Conservation (phyloP, 2,329 filamentous ascomycete species). For the Colletotrichum siamense region DNA sequence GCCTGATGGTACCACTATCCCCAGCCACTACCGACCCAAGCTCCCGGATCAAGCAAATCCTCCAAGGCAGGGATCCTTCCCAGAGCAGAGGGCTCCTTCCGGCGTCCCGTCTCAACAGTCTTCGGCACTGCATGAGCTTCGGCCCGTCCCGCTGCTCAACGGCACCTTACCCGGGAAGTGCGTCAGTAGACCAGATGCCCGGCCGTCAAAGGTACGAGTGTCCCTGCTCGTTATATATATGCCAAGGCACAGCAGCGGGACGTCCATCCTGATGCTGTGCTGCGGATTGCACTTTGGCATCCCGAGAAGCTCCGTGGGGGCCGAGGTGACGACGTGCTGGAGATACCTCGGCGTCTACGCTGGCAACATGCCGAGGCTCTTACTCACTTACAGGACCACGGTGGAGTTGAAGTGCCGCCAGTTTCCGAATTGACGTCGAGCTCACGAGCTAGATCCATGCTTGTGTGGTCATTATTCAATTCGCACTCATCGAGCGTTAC, state of each 20-base stretch:
- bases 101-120: not conserved
- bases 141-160: not conserved
- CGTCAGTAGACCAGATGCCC: not conserved
- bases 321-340: not conserved
- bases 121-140: not conserved
- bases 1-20: not conserved
- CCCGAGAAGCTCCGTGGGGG: not conserved
- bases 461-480: slow-evolving; percentile 2
- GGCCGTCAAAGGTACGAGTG: rapidly evolving
- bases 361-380: not conserved
- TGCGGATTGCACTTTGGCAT: not conserved
- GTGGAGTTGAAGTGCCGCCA: not conserved
- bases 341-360: not conserved
- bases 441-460: not conserved
- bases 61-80: not conserved
- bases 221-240: not conserved
- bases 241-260: not conserved
- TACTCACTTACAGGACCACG: not conserved
- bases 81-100: not conserved
- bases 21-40: not conserved
- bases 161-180: not conserved
- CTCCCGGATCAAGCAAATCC: not conserved
- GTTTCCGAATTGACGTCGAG: not conserved
- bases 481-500: slow-evolving; percentile 8
- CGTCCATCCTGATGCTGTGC: too few relatives aligned